A percentile compares a stretch with the other conserved stretches of the same genome.
phyloP scores from a whole-genome alignment of 495 filamentous ascomycete species.

The Trichocladium uniseriatum region DNA sequence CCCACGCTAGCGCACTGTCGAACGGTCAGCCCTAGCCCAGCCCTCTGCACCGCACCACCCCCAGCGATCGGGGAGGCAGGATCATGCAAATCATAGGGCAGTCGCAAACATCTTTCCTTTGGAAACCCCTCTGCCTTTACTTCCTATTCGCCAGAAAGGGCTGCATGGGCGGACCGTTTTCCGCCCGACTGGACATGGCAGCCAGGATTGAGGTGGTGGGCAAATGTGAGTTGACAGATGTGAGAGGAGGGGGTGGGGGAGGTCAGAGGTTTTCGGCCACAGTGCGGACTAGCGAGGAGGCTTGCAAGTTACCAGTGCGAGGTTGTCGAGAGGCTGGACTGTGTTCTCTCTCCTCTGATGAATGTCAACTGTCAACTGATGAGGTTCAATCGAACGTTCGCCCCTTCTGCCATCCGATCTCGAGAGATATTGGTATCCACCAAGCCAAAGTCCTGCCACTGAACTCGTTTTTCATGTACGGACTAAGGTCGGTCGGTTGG shows the following conservation, averaged over 20 bases:
- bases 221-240: constrained; percentile 10
- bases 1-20: background rate
- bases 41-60: background rate
- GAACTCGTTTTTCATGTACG: too few relatives aligned
- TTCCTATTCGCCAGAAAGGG: constrained; percentile 26
- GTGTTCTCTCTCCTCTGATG: too few relatives aligned
- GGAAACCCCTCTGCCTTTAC: constrained; percentile 11
- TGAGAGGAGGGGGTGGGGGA: constrained; percentile 11
- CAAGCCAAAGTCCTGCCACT: too few relatives aligned
- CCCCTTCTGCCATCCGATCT: too few relatives aligned
- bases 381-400: too few relatives aligned
- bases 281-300: background rate
- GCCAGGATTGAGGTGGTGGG: constrained; percentile 23
- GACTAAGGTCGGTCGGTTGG: too few relatives aligned
- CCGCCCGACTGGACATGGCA: constrained; percentile 32
- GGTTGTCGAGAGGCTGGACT: too few relatives aligned
- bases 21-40: constrained; percentile 4
- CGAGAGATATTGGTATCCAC: too few relatives aligned
- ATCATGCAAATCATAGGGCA: constrained; percentile 32
- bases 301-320: too few relatives aligned
- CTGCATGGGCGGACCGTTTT: constrained; percentile 38
- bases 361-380: too few relatives aligned
- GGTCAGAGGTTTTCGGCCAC: background rate
- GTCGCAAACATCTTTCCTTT: constrained; percentile 15
- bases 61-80: constrained; percentile 17